Evolutionary conservation across 2,329 filamentous ascomycete species (phyloP), one percentile per base, ranked within the genome.

Genomic region (Colletotrichum trifolii): DNA sequence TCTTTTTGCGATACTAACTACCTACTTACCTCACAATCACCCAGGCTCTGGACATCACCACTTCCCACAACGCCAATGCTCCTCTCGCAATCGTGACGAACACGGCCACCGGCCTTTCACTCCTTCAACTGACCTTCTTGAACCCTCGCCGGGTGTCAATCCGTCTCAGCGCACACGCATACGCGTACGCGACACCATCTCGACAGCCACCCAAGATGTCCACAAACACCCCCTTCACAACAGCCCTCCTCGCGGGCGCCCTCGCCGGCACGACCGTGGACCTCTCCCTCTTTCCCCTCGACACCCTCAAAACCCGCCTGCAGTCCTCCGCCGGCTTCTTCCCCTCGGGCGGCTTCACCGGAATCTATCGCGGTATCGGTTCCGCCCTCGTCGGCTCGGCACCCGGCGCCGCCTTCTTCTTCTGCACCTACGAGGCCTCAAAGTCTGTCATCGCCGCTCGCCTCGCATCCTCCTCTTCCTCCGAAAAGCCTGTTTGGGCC

Each of bases 301-400:
- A 99, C 86, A 99, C 96, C 0, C 90, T 99, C 75, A 99, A 99
- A 82, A 99, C 96, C 47, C 94, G 96, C 13, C 92, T 99, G 7
- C 96, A 99, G 82, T 93, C 94, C 68, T 87, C 87, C 52, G 77
- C 85, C 61, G 89, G 91, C 76, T 94, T 97, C 83, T 88, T 93
- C 74, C 85, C 91, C 60, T 89, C 90, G 3, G 95, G 96, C 75
- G 95, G 95, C 73, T 94, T 98, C 85, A 86, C 86, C 54, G 94
- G 95, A 67, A 93, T 98, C 72, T 99, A 99, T 83, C 91, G 92
- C 49, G 96, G 96, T 75, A 89, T 99, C 13, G 96, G 95, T 53
- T 93, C 89, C 63, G 94, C 94, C 1, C 83, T 98, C 54, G 90
- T 97, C 63, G 96, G 96, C 36, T 97, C 93, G 50, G 95, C 96